Conservation (phyloP, 116 monocot genomes). For the Posidonia oceanica region DNA sequence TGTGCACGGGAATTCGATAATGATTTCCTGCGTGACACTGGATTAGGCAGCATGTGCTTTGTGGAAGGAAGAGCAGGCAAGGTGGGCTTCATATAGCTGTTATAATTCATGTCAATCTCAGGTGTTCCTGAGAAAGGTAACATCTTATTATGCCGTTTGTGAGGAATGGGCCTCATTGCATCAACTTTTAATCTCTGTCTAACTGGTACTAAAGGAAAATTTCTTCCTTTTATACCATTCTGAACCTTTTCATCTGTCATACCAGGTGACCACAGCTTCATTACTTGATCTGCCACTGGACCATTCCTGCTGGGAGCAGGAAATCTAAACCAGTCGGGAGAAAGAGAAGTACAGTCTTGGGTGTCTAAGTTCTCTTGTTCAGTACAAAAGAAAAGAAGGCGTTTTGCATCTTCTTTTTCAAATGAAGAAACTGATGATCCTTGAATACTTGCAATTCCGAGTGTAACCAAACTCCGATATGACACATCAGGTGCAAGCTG, state of each 20-base stretch:
- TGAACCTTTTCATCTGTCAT: conserved; percentile 11
- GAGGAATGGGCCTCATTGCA: conserved; percentile 73
- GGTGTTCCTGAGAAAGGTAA: conserved; percentile 34
- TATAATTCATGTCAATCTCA: conserved; percentile 19
- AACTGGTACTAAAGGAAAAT: conserved; percentile 4
- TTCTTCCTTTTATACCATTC: conserved; percentile 11
- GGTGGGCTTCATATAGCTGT: conserved; percentile 27
- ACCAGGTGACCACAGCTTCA: conserved; percentile 8
- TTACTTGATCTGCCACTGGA: conserved; percentile 12
- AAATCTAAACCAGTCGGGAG: conserved; percentile 39
- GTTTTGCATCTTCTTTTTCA: conserved; percentile 87
- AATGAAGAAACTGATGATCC: conserved; percentile 84
- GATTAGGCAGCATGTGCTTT: conserved; percentile 33
- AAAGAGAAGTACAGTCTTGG: conserved; percentile 6
- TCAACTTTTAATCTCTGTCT: conserved; percentile 37
- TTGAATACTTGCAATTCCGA: conserved; percentile 83
- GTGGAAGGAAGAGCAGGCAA: conserved; percentile 11
- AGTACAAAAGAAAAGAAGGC: conserved; percentile 72
- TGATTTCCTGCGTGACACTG: conserved; percentile 54
- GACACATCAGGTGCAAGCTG: conserved; percentile 73
- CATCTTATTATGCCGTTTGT: conserved; percentile 35
- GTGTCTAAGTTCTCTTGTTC: conserved; percentile 16
- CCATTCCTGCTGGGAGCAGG: conserved; percentile 35
- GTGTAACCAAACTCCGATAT: conserved; percentile 69
- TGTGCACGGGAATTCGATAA: conserved; percentile 53